These are phyloP conservation scores for Naganishia kalamii DNA, from an alignment of 768 basidiomycete genomes.

Conservation along the genomic window DNA sequence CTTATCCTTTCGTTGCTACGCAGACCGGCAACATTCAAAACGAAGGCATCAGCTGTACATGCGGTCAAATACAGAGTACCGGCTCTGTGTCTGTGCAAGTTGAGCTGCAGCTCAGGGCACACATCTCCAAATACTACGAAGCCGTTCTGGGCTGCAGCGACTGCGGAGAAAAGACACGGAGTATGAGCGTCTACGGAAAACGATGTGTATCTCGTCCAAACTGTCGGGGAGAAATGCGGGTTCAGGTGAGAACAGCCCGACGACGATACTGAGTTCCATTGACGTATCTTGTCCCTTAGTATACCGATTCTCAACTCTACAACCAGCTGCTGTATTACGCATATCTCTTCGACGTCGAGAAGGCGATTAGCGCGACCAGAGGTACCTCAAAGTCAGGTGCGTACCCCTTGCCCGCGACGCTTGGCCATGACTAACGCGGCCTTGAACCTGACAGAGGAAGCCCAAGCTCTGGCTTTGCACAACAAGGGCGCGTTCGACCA, in stretches of 20 bases:
- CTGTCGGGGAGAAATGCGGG: slow-evolving; percentile 64
- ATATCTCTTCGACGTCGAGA: slow-evolving; percentile 68
- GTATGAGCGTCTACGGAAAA: slow-evolving; percentile 86
- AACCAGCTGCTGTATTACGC: slow-evolving; percentile 80
- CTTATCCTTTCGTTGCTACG: background rate
- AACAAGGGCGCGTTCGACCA: slow-evolving; percentile 55
- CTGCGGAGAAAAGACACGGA: slow-evolving; percentile 77
- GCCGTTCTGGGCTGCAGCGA: slow-evolving; percentile 85
- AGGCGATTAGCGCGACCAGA: slow-evolving; percentile 54
- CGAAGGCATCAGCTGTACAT: slow-evolving; percentile 66
- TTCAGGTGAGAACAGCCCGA: slow-evolving; percentile 57
- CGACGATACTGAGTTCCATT: background rate
- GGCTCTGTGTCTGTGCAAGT: slow-evolving; percentile 75
- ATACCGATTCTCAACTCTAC: slow-evolving; percentile 75
- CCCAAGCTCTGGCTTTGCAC: slow-evolving; percentile 52
- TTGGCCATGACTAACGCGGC: background rate
- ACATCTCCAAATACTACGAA: slow-evolving; percentile 77
- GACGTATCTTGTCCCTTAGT: slow-evolving; percentile 51
- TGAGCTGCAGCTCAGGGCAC: slow-evolving; percentile 72
- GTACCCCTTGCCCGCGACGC: slow-evolving; percentile 27
- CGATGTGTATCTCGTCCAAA: slow-evolving; percentile 62
- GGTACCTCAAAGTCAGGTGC: slow-evolving; percentile 49
- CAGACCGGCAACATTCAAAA: slow-evolving; percentile 64
- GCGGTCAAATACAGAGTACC: slow-evolving; percentile 53
- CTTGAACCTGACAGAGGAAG: slow-evolving; percentile 52